Conservation (phyloP, 805 yeast genomes). For the Sugiyamaella marilandica region DNA sequence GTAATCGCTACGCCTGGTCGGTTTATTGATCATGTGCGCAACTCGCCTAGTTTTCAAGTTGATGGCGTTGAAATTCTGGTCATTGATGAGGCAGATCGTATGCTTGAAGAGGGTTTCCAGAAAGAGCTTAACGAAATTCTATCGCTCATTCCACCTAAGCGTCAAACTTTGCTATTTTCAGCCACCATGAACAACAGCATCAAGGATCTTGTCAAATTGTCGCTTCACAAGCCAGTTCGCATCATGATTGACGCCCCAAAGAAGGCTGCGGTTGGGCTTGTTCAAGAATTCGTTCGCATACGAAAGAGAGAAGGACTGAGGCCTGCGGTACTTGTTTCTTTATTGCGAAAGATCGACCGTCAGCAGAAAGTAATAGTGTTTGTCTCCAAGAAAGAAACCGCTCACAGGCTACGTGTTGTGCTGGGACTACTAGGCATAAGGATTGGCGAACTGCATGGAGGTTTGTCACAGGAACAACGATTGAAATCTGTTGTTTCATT, state of each 20-base stretch:
- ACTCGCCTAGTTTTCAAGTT: conserved; percentile 87
- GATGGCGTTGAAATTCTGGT: conserved; percentile 90
- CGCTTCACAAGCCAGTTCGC: conserved; percentile 85
- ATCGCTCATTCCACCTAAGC: conserved; percentile 76
- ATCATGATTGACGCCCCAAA: conserved; percentile 96
- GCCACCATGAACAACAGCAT: conserved; percentile 97
- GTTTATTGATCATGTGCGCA: conserved; percentile 92
- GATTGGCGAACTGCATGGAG: conserved; percentile 75
- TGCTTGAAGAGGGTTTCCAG: conserved; percentile 99
- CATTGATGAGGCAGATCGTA: conserved; percentile 97
- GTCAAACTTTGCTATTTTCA: conserved; percentile 91
- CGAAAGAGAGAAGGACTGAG: conserved; percentile 81
- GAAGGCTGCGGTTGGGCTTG: conserved; percentile 83
- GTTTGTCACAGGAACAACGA: conserved; percentile 88
- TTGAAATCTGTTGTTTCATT: conserved; percentile 75
- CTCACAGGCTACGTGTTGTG: conserved; percentile 83
- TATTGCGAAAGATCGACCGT: conserved; percentile 64
- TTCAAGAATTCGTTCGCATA: conserved; percentile 91
- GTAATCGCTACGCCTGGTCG: conserved; percentile 99
- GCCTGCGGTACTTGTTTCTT: conserved; percentile 73
- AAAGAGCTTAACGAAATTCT: conserved; percentile 88
- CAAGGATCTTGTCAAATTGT: conserved; percentile 79
- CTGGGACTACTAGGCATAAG: conserved; percentile 70
- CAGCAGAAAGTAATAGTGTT: conserved; percentile 80
- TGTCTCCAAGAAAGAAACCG: conserved; percentile 86